phyloP scores from a whole-genome alignment of 306 rosid genomes.

The Cotoneaster glaucophyllus region DNA sequence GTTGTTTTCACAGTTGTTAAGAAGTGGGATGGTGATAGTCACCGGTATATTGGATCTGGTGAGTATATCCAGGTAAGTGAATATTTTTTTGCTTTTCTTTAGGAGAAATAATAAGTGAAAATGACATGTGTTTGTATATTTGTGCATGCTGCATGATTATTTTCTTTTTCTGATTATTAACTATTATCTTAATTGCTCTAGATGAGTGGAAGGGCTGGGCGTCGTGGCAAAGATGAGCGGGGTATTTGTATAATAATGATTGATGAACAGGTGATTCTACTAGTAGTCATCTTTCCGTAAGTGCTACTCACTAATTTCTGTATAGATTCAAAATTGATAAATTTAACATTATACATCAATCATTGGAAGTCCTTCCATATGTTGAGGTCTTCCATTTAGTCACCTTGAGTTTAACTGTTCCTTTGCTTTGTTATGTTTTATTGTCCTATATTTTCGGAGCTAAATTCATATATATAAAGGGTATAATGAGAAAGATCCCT shows the following conservation, averaged over 20 bases:
- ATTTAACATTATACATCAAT: background rate
- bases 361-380: background rate
- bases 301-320: background rate
- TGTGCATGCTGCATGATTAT: background rate
- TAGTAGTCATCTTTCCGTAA: slow-evolving; percentile 1
- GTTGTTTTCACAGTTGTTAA: slow-evolving; percentile 94
- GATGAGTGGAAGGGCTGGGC: slow-evolving; percentile 99
- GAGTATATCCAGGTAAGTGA: slow-evolving; percentile 92
- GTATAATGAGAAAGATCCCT: background rate
- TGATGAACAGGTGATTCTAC: slow-evolving; percentile 76
- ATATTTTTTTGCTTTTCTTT: slow-evolving; percentile 10
- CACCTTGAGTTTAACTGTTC: background rate
- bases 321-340: background rate
- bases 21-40: slow-evolving; percentile 99
- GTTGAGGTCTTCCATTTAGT: background rate
- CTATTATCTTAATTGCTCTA: slow-evolving; percentile 1
- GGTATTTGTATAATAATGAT: slow-evolving; percentile 95
- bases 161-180: background rate
- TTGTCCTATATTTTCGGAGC: background rate
- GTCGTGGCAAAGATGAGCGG: slow-evolving; percentile 96
- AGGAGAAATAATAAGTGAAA: background rate
- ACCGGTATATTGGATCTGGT: slow-evolving; percentile 93
- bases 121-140: background rate
- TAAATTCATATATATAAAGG: background rate
- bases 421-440: background rate